phyloP scores from a whole-genome alignment of 164 flowering plant genomes.

The Magnolia officinalis region DNA sequence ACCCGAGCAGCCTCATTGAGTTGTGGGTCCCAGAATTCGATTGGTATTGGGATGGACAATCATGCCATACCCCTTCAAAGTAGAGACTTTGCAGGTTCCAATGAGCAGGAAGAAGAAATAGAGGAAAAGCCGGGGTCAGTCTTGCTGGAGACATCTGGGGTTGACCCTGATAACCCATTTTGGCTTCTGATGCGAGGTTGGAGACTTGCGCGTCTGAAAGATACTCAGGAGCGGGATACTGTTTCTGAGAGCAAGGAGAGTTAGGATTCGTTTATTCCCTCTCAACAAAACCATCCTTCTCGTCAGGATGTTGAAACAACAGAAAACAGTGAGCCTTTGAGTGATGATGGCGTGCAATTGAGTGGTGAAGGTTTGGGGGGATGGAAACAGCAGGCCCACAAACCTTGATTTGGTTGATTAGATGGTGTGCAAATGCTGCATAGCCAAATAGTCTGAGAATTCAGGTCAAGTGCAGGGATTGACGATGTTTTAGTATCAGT shows the following conservation, averaged over 20 bases:
- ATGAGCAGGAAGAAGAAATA: slow-evolving; percentile 1
- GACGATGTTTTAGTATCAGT: too few relatives aligned
- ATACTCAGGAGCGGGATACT: not conserved
- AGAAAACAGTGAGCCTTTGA: not conserved
- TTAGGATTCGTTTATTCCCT: slow-evolving; percentile 1
- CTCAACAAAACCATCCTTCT: slow-evolving; percentile 11
- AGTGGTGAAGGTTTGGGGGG: slow-evolving; percentile 14
- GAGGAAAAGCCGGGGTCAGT: slow-evolving; percentile 11
- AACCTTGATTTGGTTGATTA: slow-evolving; percentile 13
- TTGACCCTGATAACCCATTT: slow-evolving; percentile 9
- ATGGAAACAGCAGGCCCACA: slow-evolving; percentile 27
- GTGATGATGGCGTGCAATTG: slow-evolving; percentile 9
- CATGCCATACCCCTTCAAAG: not conserved
- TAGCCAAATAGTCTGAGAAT: too few relatives aligned
- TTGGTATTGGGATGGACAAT: slow-evolving; percentile 20
- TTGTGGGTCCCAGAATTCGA: slow-evolving; percentile 26
- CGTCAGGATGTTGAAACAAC: not conserved
- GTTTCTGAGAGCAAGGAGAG: slow-evolving; percentile 10
- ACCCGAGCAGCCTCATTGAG: slow-evolving; percentile 23
- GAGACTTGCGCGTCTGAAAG: slow-evolving; percentile 4
- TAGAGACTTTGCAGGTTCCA: slow-evolving; percentile 1
- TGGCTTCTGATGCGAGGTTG: slow-evolving; percentile 15
- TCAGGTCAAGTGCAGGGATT: too few relatives aligned
- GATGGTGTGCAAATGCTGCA: too few relatives aligned
- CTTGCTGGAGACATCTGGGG: slow-evolving; percentile 13